Evolutionary conservation across 2,329 filamentous ascomycete species (phyloP).

Genomic region (Monilinia laxa): DNA sequence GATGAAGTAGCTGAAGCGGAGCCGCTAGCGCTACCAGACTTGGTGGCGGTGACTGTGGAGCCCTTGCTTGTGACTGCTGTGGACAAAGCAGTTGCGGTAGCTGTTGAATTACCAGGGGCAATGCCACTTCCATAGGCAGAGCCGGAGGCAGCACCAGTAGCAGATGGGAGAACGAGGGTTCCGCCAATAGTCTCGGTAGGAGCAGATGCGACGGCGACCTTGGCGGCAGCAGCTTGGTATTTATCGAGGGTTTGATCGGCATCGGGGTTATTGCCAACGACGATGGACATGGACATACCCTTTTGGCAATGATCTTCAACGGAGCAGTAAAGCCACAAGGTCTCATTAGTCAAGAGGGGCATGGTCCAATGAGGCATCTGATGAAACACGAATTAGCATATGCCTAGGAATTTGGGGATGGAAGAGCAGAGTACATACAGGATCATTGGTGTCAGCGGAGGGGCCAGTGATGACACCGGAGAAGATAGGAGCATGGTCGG

Average conservation of each 20-base stretch:
- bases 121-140: background rate
- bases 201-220: background rate
- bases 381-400: background rate
- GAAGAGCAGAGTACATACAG: background rate
- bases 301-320: slow-evolving; percentile 70
- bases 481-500: slow-evolving; percentile 56
- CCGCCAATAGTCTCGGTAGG: background rate
- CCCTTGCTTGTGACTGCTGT: slow-evolving; percentile 2
- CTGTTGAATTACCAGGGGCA: background rate
- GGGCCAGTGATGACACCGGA: slow-evolving; percentile 61
- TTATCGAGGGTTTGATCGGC: background rate
- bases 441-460: background rate
- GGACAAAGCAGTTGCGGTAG: slow-evolving; percentile 2
- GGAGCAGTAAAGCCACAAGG: slow-evolving; percentile 78
- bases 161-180: background rate
- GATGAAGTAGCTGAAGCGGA: background rate
- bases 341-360: slow-evolving; percentile 64
- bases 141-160: background rate
- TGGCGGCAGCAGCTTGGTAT: slow-evolving; percentile 8
- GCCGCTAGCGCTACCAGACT: background rate
- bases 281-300: slow-evolving; percentile 37
- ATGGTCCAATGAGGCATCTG: slow-evolving; percentile 68
- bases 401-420: background rate
- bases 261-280: slow-evolving; percentile 44
- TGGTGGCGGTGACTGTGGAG: background rate